phyloP scores from a whole-genome alignment of 2,329 filamentous ascomycete genomes.

The Alternaria panax region DNA sequence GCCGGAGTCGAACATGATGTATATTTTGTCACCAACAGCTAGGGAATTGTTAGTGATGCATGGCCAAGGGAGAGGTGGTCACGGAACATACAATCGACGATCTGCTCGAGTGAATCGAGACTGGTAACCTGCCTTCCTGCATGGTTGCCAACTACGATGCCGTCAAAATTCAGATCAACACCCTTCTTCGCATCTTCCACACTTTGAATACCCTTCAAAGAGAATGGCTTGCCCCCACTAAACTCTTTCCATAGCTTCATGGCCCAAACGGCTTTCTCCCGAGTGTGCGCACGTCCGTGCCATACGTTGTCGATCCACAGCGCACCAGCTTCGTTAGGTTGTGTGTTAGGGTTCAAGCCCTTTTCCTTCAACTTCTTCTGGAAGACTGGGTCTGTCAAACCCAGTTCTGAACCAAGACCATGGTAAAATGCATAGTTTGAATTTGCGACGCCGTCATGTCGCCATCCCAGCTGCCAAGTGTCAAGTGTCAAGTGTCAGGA shows the following conservation, averaged over 20 bases:
- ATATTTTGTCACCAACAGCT: constrained; percentile 59
- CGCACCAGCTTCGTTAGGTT: constrained; percentile 63
- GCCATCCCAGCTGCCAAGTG: constrained; percentile 70
- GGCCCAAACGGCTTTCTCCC: constrained; percentile 72
- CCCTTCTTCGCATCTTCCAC: constrained; percentile 68
- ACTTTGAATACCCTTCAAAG: constrained; percentile 74
- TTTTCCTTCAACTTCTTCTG: constrained; percentile 59
- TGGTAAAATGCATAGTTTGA: constrained; percentile 71
- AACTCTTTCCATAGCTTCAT: constrained; percentile 64
- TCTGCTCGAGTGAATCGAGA: constrained; percentile 67
- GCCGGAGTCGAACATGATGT: constrained; percentile 69
- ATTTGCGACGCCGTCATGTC: constrained; percentile 64
- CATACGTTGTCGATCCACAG: constrained; percentile 72
- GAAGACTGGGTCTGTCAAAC: constrained; percentile 67
- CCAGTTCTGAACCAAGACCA: constrained; percentile 65
- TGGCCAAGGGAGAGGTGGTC: background rate
- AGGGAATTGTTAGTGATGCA: background rate
- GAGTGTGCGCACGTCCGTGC: constrained; percentile 69
- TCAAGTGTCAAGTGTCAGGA: constrained; percentile 71
- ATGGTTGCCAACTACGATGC: constrained; percentile 75
- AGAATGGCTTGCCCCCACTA: constrained; percentile 65
- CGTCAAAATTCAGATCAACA: constrained; percentile 67
- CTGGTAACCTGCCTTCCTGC: constrained; percentile 70
- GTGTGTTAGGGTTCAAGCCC: constrained; percentile 61
- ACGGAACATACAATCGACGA: constrained; percentile 56